Evolutionary conservation across 2,329 filamentous ascomycete genomes (phyloP), one percentile per base, ranked within the genome.

Genomic region (Xylariaceae sp.): DNA sequence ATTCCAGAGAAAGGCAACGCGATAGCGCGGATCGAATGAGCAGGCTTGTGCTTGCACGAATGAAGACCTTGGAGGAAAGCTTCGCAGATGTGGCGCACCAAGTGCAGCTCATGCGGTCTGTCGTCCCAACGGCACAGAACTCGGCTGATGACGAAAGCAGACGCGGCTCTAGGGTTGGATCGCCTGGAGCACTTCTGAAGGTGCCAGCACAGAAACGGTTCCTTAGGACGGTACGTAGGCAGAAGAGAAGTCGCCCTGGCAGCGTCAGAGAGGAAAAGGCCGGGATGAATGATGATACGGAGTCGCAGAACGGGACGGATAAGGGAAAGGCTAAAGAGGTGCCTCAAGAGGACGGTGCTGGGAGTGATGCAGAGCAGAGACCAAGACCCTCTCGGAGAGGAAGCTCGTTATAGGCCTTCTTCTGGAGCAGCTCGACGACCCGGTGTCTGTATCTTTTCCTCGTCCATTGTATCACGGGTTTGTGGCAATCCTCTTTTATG

Each of bases 61-160:
- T 96, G 88, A 92, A 92, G 60, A 90, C 84, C 6, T 71, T 97
- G 2, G 89, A 97, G 59, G 88, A 94, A 62, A 84, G 88, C 11
- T 90, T 97, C 60, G 76, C 84, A 2, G 87, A 95, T 43, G 82
- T 94, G n/a, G 76, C 88, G 40, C 79, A 78, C 46, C 87, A 92
- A 60, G 82, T 94, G 59, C 79, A 85, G 46, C 77, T 79, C 47
- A 65, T 76, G 59, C 76, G 61, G 32, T 66, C 62, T 27, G 62
- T 62, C 23, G 65, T 68, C 3, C 65, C 69, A 2, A 73, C 73
- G 5, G 65, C 68, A 18, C 66, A 69, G 36, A 76, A 74, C 48
- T 77, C 74, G 7, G 73, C 66, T 2, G 66, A 65, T 15, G 71
- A 72, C 9, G 63, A 63, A 17, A 53, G 59, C 38, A 47, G 39